These are phyloP conservation scores for Xenosphaeropsis pyriputrescens DNA, from an alignment of 2,329 filamentous ascomycete species.

Conservation along the genomic window DNA sequence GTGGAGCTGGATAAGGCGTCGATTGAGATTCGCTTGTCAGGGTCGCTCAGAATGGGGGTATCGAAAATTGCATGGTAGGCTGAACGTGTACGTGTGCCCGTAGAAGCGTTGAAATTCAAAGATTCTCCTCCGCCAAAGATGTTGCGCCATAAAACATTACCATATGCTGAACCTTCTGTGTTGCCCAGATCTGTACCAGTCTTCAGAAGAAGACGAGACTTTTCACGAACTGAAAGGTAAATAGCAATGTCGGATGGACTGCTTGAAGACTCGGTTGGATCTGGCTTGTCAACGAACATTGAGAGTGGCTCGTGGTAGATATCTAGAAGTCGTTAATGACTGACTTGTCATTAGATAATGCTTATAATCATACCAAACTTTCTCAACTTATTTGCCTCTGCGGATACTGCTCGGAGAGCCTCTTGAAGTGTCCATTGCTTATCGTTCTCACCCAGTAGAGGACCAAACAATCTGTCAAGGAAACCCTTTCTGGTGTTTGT, in stretches of 20 bases:
- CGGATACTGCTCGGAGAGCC: constrained; percentile 57
- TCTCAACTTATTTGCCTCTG: constrained; percentile 58
- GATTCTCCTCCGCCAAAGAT: constrained; percentile 90
- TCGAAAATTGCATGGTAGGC: constrained; percentile 81
- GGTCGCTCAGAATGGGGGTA: constrained; percentile 71
- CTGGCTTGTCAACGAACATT: constrained; percentile 67
- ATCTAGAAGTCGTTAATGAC: constrained; percentile 32
- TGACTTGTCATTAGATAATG: neutral
- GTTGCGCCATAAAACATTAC: constrained; percentile 77
- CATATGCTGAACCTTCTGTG: constrained; percentile 84
- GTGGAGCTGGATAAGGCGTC: constrained; percentile 75
- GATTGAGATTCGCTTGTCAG: constrained; percentile 63
- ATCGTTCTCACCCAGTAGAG: constrained; percentile 57
- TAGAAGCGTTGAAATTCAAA: constrained; percentile 71
- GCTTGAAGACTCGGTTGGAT: constrained; percentile 50
- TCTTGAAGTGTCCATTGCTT: constrained; percentile 65
- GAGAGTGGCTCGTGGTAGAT: constrained; percentile 77
- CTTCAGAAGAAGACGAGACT: constrained; percentile 73
- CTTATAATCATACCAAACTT: constrained; percentile 51
- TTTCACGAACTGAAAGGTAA: constrained; percentile 63
- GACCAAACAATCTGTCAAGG: constrained; percentile 66
- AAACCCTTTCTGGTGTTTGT: constrained; percentile 73
- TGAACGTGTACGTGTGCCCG: constrained; percentile 81
- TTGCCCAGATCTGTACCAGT: constrained; percentile 92
- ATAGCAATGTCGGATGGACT: constrained; percentile 70